Conservation (phyloP, 2,329 filamentous ascomycete genomes). For the Calycina herbarum region DNA sequence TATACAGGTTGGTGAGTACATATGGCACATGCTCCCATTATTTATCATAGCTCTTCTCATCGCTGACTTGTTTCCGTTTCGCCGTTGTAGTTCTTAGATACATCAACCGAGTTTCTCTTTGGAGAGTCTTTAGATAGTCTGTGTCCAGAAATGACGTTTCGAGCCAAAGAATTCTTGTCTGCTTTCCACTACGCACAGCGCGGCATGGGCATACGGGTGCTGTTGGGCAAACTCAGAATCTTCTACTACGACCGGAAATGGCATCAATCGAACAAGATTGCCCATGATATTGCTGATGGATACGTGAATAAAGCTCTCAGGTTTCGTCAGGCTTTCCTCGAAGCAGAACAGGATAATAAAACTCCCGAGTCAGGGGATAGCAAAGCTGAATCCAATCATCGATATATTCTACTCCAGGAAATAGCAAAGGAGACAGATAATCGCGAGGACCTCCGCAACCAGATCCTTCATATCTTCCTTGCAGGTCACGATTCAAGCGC, state of each 20-base stretch:
- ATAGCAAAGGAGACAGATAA: slow-evolving; percentile 13
- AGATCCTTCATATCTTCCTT: slow-evolving; percentile 28
- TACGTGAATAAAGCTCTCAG: slow-evolving; percentile 24
- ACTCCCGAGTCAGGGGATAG: too few relatives aligned
- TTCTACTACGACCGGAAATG: slow-evolving; percentile 24
- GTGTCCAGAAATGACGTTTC: slow-evolving; percentile 20
- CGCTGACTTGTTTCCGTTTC: too few relatives aligned
- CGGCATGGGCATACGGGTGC: slow-evolving; percentile 27
- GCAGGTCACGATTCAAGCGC: slow-evolving; percentile 33
- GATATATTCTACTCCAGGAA: slow-evolving; percentile 7
- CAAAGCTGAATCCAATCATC: not conserved
- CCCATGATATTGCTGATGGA: slow-evolving; percentile 16
- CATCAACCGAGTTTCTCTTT: slow-evolving; percentile 57
- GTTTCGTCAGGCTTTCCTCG: slow-evolving; percentile 11
- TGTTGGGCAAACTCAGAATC: slow-evolving; percentile 21
- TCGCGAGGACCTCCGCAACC: slow-evolving; percentile 5
- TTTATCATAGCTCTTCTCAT: too few relatives aligned
- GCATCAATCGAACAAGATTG: slow-evolving; percentile 23
- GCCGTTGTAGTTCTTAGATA: slow-evolving; percentile 38
- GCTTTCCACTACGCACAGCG: slow-evolving; percentile 38
- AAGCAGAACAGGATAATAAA: slow-evolving; percentile 14
- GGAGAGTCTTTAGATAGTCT: slow-evolving; percentile 54
- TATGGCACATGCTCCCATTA: too few relatives aligned
- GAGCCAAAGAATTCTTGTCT: slow-evolving; percentile 31
- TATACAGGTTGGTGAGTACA: slow-evolving; percentile 9